phyloP scores from a whole-genome alignment of 2,329 filamentous ascomycete species.

The Exserohilum rostratum region DNA sequence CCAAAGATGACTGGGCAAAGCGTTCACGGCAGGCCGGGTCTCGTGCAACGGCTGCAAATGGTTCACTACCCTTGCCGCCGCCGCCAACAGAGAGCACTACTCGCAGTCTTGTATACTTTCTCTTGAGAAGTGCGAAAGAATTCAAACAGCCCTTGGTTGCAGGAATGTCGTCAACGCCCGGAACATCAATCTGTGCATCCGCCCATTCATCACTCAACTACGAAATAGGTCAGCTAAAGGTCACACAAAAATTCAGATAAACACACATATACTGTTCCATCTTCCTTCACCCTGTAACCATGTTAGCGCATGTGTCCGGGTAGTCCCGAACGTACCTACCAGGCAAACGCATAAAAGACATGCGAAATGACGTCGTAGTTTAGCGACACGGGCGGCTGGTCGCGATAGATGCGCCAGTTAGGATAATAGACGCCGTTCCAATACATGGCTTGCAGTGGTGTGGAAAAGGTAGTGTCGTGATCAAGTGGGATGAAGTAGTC shows the following conservation, averaged over 20 bases:
- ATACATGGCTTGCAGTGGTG: constrained; percentile 46
- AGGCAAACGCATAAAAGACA: constrained; percentile 82
- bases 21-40: constrained; percentile 66
- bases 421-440: constrained; percentile 83
- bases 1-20: constrained; percentile 71
- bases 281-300: constrained; percentile 63
- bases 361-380: constrained; percentile 79
- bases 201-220: constrained; percentile 82
- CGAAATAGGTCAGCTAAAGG: constrained; percentile 21
- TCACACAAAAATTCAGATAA: constrained; percentile 36
- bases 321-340: constrained; percentile 46
- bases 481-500: constrained; percentile 27
- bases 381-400: constrained; percentile 74
- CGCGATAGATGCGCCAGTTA: constrained; percentile 75
- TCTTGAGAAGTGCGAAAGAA: constrained; percentile 75
- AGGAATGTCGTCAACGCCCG: constrained; percentile 58
- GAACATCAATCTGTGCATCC: constrained; percentile 73
- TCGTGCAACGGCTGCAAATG: constrained; percentile 71
- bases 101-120: constrained; percentile 71
- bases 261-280: constrained; percentile 77
- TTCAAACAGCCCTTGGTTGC: constrained; percentile 63
- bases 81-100: constrained; percentile 81
- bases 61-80: constrained; percentile 68
- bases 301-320: constrained; percentile 26
- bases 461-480: constrained; percentile 37